These are phyloP conservation scores for Tylopilus intermedius DNA, from an alignment of 768 basidiomycete genomes.

Conservation along the genomic window DNA sequence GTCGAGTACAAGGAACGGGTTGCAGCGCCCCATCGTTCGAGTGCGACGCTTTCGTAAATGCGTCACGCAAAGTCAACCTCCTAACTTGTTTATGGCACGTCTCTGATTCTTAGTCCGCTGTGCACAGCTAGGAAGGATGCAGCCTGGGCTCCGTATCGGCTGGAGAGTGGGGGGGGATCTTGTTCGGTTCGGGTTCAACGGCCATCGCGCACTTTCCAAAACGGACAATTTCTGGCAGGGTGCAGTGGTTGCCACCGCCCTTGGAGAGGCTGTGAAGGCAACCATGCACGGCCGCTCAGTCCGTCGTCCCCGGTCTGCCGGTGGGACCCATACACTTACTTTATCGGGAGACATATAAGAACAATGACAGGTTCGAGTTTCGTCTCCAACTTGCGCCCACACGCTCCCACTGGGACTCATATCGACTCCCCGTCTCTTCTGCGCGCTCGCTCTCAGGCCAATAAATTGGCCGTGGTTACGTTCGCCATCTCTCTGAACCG, in stretches of 20 bases:
- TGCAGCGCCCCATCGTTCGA: neutral
- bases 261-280: too few relatives aligned
- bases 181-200: too few relatives aligned
- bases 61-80: conserved; percentile 8
- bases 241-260: too few relatives aligned
- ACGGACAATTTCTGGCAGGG: too few relatives aligned
- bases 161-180: too few relatives aligned
- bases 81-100: conserved; percentile 9
- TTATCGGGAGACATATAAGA: neutral
- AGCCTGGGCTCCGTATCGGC: too few relatives aligned
- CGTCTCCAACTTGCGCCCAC: conserved; percentile 6
- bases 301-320: neutral
- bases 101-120: conserved; percentile 4
- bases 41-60: neutral
- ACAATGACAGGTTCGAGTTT: neutral
- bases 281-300: too few relatives aligned
- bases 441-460: neutral
- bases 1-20: neutral
- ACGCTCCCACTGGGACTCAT: conserved; percentile 1
- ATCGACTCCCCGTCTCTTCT: neutral
- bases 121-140: neutral
- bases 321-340: too few relatives aligned
- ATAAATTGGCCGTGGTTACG: neutral
- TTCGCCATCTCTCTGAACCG: neutral
- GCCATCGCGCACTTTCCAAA: neutral